These are phyloP conservation scores for Marchantia polymorpha DNA, from an alignment of 225 moss, liverwort and hornwort genomes.

Conservation along the genomic window DNA sequence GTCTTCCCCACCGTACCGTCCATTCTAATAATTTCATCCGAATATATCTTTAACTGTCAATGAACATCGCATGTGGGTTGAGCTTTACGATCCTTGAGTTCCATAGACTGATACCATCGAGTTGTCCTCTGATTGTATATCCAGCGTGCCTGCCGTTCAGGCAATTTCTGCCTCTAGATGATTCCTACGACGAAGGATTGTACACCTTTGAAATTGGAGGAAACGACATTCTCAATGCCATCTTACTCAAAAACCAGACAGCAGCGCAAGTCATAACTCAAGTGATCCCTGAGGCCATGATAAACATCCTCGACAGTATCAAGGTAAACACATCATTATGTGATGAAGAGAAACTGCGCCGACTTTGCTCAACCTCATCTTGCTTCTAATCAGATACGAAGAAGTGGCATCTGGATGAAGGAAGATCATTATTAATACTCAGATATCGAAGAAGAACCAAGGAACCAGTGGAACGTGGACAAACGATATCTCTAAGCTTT, in stretches of 20 bases:
- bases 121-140: background rate
- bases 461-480: no score
- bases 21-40: background rate
- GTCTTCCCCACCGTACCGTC: background rate
- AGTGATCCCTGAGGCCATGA: conserved; percentile 17
- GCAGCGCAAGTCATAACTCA: background rate
- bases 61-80: background rate
- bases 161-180: background rate
- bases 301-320: background rate
- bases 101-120: background rate
- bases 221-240: conserved; percentile 17
- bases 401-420: no score
- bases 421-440: no score
- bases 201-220: conserved; percentile 17
- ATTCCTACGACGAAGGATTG: background rate
- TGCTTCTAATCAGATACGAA: no score
- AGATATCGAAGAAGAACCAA: no score
- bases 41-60: background rate
- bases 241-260: background rate
- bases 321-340: background rate
- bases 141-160: background rate
- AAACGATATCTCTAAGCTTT: no score
- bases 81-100: background rate
- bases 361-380: no score
- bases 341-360: no score